phyloP scores from a whole-genome alignment of 2,329 filamentous ascomycete species.

The Corniculantispora saksenae region DNA sequence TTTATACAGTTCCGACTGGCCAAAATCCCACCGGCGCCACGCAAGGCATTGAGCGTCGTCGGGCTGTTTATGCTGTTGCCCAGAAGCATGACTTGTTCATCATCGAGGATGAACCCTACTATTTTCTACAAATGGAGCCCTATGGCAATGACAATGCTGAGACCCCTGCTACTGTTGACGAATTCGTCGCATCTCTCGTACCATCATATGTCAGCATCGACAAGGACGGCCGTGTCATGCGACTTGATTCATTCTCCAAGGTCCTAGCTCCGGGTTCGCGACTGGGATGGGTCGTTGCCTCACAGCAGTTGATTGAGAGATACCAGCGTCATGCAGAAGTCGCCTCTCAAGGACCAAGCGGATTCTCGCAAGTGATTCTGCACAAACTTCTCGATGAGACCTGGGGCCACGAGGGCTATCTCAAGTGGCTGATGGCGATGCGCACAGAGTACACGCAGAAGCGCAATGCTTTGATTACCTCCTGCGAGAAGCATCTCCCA shows the following conservation, averaged over 20 bases:
- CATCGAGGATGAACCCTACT: conserved; percentile 92
- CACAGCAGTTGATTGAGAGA: conserved; percentile 79
- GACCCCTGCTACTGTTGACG: conserved; percentile 61
- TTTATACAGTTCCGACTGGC: conserved; percentile 70
- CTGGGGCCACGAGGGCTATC: conserved; percentile 89
- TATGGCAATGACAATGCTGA: conserved; percentile 59
- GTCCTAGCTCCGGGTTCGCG: conserved; percentile 81
- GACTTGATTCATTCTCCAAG: conserved; percentile 92
- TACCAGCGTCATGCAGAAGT: conserved; percentile 82
- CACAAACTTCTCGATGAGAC: conserved; percentile 90
- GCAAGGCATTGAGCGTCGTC: conserved; percentile 66
- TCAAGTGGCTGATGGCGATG: conserved; percentile 85
- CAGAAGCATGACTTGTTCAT: conserved; percentile 85
- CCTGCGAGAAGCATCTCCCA: conserved; percentile 79
- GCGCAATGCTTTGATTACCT: conserved; percentile 73
- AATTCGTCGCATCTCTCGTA: conserved; percentile 64
- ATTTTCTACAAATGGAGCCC: conserved; percentile 85
- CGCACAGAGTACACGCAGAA: conserved; percentile 78
- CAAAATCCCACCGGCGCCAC: conserved; percentile 92
- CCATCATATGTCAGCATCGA: conserved; percentile 81
- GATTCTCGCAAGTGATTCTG: conserved; percentile 79
- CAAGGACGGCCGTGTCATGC: conserved; percentile 82
- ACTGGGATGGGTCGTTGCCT: conserved; percentile 86
- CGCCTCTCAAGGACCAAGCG: conserved; percentile 81
- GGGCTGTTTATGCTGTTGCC: conserved; percentile 73